These are phyloP conservation scores for Nigrospora oryzae DNA, from an alignment of 2,329 filamentous ascomycete species.

Conservation along the genomic window DNA sequence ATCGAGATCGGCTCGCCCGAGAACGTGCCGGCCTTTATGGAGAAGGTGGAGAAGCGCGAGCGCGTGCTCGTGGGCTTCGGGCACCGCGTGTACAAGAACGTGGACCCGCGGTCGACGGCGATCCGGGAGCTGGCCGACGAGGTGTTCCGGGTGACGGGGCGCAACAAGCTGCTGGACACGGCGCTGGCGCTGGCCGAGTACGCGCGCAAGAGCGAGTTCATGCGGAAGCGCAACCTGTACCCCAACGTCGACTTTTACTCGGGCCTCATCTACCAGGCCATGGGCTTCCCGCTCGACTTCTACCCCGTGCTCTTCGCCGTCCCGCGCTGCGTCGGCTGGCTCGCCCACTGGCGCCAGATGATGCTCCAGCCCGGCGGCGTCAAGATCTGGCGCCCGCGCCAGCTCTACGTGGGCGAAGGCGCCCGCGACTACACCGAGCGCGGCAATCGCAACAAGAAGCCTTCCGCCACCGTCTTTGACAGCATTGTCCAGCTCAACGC, in stretches of 20 bases:
- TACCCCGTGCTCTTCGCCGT: slow-evolving; percentile 43
- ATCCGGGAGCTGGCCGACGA: slow-evolving; percentile 39
- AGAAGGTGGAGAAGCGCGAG: slow-evolving; percentile 39
- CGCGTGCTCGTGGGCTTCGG: slow-evolving; percentile 46
- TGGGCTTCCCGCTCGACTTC: slow-evolving; percentile 44
- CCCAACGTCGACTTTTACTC: slow-evolving; percentile 46
- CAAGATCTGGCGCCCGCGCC: slow-evolving; percentile 42
- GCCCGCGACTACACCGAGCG: slow-evolving; percentile 34
- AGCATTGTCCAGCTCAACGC: slow-evolving; percentile 26
- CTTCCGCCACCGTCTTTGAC: slow-evolving; percentile 21
- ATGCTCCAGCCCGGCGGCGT: slow-evolving; percentile 35
- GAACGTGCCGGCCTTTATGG: slow-evolving; percentile 41
- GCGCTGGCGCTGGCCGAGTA: slow-evolving; percentile 36
- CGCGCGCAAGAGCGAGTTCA: slow-evolving; percentile 36
- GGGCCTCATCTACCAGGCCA: slow-evolving; percentile 42
- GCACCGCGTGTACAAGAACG: slow-evolving; percentile 45
- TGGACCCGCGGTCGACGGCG: slow-evolving; percentile 41
- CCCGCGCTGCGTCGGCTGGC: slow-evolving; percentile 40
- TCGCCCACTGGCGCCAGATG: slow-evolving; percentile 43
- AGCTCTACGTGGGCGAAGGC: slow-evolving; percentile 36
- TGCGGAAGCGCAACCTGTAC: slow-evolving; percentile 38
- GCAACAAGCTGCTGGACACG: slow-evolving; percentile 42
- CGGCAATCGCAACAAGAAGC: slow-evolving; percentile 21
- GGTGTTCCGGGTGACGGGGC: slow-evolving; percentile 39
- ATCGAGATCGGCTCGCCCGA: slow-evolving; percentile 40